Percentiles rank a stretch among this genome's conserved stretches.
Evolutionary conservation across 2,329 filamentous ascomycete species (phyloP).

Genomic region (Penicillium sp.): DNA sequence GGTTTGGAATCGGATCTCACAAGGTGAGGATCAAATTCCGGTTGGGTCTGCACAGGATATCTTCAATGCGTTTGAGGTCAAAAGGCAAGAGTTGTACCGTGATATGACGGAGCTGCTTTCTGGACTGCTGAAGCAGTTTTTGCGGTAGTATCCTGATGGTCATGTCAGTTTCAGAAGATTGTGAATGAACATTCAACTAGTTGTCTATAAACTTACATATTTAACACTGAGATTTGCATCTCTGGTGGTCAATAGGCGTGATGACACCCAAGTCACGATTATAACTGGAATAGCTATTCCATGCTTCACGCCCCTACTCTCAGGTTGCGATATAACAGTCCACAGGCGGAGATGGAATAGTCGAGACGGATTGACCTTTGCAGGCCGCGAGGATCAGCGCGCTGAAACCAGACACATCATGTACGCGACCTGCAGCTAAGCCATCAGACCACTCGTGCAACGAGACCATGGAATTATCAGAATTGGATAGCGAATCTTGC

Average conservation of each 20-base stretch:
- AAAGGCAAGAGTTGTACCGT: slow-evolving; percentile 47
- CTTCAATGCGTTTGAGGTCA: slow-evolving; percentile 51
- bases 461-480: slow-evolving; percentile 24
- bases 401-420: slow-evolving; percentile 22
- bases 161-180: no score
- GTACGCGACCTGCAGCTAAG: slow-evolving; percentile 22
- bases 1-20: slow-evolving; percentile 48
- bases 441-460: slow-evolving; percentile 28
- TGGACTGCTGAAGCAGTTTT: slow-evolving; percentile 23
- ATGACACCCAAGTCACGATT: no score
- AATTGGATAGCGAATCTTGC: neutral
- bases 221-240: no score
- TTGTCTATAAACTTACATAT: no score
- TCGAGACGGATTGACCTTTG: slow-evolving; percentile 19
- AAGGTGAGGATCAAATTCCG: slow-evolving; percentile 54
- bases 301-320: neutral
- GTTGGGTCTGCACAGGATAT: slow-evolving; percentile 47
- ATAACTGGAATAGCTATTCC: neutral
- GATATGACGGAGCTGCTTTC: slow-evolving; percentile 26
- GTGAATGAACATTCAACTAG: no score
- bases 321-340: slow-evolving; percentile 3
- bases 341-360: slow-evolving; percentile 15
- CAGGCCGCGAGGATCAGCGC: slow-evolving; percentile 29
- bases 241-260: no score
- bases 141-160: slow-evolving; percentile 9